Conservation (phyloP, 2,329 filamentous ascomycete genomes). For the Thermochaetoides dissita region DNA sequence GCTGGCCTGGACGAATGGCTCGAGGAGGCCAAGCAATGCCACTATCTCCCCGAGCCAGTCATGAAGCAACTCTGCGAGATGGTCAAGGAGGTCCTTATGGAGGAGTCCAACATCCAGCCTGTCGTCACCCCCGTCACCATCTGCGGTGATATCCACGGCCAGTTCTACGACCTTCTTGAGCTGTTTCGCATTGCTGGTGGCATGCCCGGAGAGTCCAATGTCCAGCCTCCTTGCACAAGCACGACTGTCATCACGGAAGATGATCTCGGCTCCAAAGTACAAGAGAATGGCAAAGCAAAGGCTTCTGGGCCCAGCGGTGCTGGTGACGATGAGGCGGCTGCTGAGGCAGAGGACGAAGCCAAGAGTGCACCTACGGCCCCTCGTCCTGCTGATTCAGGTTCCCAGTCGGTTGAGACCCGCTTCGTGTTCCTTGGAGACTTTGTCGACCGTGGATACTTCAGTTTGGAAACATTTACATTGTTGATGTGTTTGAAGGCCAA, state of each 20-base stretch:
- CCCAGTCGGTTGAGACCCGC: conserved; percentile 38
- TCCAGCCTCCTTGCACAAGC: conserved; percentile 52
- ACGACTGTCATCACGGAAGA: conserved; percentile 73
- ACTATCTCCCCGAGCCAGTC: conserved; percentile 85
- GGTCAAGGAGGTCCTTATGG: conserved; percentile 97
- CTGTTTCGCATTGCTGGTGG: conserved; percentile 92
- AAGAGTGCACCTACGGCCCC: conserved; percentile 28
- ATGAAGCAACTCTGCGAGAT: conserved; percentile 99
- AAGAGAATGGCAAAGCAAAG: conserved; percentile 65
- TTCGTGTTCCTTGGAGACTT: conserved; percentile 70
- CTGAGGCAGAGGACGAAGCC: conserved; percentile 28
- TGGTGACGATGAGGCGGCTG: conserved; percentile 34
- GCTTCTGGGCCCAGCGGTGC: conserved; percentile 39
- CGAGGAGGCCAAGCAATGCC: conserved; percentile 89
- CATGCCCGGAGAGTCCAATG: conserved; percentile 74
- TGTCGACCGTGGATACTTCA: conserved; percentile 94
- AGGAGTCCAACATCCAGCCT: conserved; percentile 99
- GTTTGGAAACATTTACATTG: conserved; percentile 92
- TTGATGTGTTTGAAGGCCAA: conserved; percentile 84
- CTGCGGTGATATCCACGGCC: conserved; percentile 95
- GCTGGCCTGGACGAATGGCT: conserved; percentile 93
- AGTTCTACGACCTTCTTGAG: conserved; percentile 96
- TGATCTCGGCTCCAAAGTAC: conserved; percentile 40
- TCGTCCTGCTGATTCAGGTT: conserved; percentile 22
- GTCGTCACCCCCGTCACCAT: conserved; percentile 92